Conservation (phyloP, 768 basidiomycete genomes). For the Serendipita vermifera region DNA sequence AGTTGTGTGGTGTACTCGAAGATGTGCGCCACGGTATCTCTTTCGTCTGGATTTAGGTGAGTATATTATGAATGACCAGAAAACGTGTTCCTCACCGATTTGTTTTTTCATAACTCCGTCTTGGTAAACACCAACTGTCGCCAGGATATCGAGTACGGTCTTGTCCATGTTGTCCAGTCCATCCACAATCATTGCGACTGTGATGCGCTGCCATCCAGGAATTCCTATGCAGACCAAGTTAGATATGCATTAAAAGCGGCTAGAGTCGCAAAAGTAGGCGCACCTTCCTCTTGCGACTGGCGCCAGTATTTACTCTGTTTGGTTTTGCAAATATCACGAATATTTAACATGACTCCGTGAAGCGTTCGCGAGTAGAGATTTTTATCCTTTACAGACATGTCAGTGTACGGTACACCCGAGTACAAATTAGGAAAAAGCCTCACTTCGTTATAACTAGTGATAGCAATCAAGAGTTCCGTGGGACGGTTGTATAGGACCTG, state of each 20-base stretch:
- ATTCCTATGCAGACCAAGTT: slow-evolving; percentile 23
- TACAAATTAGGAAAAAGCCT: slow-evolving; percentile 68
- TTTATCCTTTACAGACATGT: slow-evolving; percentile 23
- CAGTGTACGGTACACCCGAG: neutral
- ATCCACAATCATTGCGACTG: slow-evolving; percentile 81
- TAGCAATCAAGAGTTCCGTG: slow-evolving; percentile 88
- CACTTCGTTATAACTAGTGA: slow-evolving; percentile 89
- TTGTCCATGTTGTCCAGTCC: slow-evolving; percentile 95
- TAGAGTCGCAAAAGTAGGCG: neutral
- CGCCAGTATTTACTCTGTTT: slow-evolving; percentile 91
- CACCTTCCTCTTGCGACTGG: slow-evolving; percentile 66
- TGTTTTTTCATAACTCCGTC: slow-evolving; percentile 89
- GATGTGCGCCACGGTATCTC: slow-evolving; percentile 84
- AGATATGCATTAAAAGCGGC: too few species aligned
- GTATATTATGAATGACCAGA: neutral
- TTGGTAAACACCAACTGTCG: slow-evolving; percentile 82
- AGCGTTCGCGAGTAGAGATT: slow-evolving; percentile 42
- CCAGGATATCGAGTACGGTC: slow-evolving; percentile 24
- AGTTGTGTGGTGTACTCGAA: slow-evolving; percentile 99
- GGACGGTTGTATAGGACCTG: slow-evolving; percentile 74
- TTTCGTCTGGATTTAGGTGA: slow-evolving; percentile 52
- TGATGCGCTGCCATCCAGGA: slow-evolving; percentile 84
- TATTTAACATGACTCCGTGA: slow-evolving; percentile 95
- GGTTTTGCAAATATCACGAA: slow-evolving; percentile 93
- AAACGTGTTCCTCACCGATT: slow-evolving; percentile 14